These are phyloP conservation scores for Trichoderma hamatum DNA, from an alignment of 2,329 filamentous ascomycete genomes.

Conservation along the genomic window DNA sequence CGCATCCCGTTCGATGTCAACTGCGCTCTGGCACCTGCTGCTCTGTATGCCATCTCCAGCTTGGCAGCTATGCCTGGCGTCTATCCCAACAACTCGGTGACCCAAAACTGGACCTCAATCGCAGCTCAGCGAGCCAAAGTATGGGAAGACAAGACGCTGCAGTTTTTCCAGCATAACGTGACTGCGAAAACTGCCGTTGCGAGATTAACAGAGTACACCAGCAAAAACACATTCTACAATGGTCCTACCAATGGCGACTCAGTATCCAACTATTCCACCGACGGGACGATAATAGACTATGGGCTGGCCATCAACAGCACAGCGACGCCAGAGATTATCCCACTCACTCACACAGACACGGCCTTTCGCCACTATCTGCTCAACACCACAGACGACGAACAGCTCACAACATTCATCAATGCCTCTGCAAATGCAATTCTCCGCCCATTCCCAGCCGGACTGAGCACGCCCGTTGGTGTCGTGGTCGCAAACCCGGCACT, in stretches of 20 bases:
- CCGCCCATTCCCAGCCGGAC: slow-evolving; percentile 60
- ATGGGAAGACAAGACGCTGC: slow-evolving; percentile 64
- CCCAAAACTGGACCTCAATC: slow-evolving; percentile 45
- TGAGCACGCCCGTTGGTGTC: slow-evolving; percentile 59
- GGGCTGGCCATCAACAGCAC: slow-evolving; percentile 59
- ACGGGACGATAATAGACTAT: slow-evolving; percentile 51
- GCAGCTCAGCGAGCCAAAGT: slow-evolving; percentile 57
- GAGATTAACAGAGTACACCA: slow-evolving; percentile 53
- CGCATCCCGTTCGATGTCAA: slow-evolving; percentile 69
- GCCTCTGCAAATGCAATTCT: slow-evolving; percentile 61
- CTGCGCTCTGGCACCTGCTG: slow-evolving; percentile 63
- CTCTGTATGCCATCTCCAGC: slow-evolving; percentile 59
- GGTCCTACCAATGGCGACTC: slow-evolving; percentile 48
- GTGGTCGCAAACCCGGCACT: slow-evolving; percentile 65
- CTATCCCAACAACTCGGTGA: slow-evolving; percentile 48
- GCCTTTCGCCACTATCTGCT: slow-evolving; percentile 66
- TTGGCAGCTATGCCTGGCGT: slow-evolving; percentile 52
- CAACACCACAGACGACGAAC: slow-evolving; percentile 59
- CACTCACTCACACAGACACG: slow-evolving; percentile 66
- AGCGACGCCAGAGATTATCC: slow-evolving; percentile 52
- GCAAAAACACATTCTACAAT: slow-evolving; percentile 44
- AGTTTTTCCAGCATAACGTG: slow-evolving; percentile 56
- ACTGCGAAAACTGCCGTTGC: slow-evolving; percentile 47
- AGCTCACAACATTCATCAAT: slow-evolving; percentile 60
- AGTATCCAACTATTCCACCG: slow-evolving; percentile 44